A percentile compares a stretch with the other conserved stretches of the same genome.
Conservation (phyloP, 2,329 filamentous ascomycete genomes). For the Scytalidium sp. region DNA sequence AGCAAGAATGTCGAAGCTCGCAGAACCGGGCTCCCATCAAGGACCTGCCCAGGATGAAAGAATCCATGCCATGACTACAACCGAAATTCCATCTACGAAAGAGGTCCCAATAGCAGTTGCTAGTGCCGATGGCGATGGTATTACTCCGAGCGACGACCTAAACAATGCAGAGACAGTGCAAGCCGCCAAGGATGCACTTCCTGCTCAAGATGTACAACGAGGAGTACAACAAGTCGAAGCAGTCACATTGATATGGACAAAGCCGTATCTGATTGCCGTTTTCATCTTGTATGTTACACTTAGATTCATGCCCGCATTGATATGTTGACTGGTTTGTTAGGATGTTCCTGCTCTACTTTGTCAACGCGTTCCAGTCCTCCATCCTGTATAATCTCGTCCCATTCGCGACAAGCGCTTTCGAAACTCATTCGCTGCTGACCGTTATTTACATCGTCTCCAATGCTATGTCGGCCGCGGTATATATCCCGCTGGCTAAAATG, state of each 20-base stretch:
- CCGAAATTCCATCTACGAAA: conserved; percentile 3
- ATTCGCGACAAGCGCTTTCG: conserved; percentile 20
- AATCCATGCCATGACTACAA: conserved; percentile 2
- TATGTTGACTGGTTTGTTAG: conserved; percentile 24
- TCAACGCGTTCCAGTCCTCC: conserved; percentile 37
- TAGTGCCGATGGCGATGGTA: conserved; percentile 1
- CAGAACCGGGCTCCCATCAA: conserved; percentile 10
- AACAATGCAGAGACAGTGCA: conserved; percentile 1
- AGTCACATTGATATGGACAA: conserved; percentile 49
- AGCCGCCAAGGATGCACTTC: conserved; percentile 12
- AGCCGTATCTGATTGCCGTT: conserved; percentile 41
- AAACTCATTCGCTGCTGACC: conserved; percentile 24
- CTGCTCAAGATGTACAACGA: conserved; percentile 18
- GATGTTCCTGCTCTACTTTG: conserved; percentile 42
- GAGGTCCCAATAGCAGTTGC: conserved; percentile 3
- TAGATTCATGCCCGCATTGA: neutral
- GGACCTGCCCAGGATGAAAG: conserved; percentile 7
- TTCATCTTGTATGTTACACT: conserved; percentile 41
- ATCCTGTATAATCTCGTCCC: conserved; percentile 25
- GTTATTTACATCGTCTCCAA: conserved; percentile 52
- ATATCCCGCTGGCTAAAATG: conserved; percentile 65
- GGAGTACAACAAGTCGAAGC: conserved; percentile 51
- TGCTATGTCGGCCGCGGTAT: conserved; percentile 55
- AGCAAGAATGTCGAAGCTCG: conserved; percentile 11
- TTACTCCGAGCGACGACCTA: neutral